Evolutionary conservation across 768 basidiomycete genomes (phyloP).

Genomic region (Flagelloscypha sp.): DNA sequence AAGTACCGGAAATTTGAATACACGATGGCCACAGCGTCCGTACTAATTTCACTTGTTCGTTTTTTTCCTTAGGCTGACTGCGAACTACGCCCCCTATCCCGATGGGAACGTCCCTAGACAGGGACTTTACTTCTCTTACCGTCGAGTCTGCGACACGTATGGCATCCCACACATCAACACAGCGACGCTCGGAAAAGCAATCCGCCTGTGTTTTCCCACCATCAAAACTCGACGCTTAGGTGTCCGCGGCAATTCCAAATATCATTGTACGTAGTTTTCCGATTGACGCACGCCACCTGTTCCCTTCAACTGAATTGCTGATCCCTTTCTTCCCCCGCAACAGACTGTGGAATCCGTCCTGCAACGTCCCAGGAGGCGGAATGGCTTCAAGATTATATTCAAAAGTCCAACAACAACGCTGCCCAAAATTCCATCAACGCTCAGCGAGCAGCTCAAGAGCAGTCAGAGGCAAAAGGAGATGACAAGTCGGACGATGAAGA

Average conservation of each 20-base stretch:
- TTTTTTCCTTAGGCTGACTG: constrained; percentile 55
- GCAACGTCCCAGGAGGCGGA: constrained; percentile 88
- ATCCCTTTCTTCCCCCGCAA: constrained; percentile 19
- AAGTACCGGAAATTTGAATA: constrained; percentile 29
- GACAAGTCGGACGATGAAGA: constrained; percentile 79
- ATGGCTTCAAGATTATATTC: constrained; percentile 87
- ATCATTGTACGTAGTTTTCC: constrained; percentile 65
- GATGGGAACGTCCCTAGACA: constrained; percentile 92
- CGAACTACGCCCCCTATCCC: constrained; percentile 85
- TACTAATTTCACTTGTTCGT: constrained; percentile 9
- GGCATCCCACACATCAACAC: constrained; percentile 93
- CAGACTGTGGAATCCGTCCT: constrained; percentile 89
- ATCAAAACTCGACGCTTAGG: constrained; percentile 93
- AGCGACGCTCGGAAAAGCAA: constrained; percentile 91
- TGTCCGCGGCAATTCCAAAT: constrained; percentile 91
- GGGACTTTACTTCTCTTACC: constrained; percentile 90
- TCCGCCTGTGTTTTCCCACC: constrained; percentile 85
- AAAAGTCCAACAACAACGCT: constrained; percentile 82
- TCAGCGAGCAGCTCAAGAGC: constrained; percentile 64
- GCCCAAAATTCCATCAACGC: constrained; percentile 69
- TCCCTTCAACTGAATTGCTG: constrained; percentile 20
- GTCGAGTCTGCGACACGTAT: constrained; percentile 85
- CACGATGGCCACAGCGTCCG: constrained; percentile 5
- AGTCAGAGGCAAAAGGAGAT: constrained; percentile 58
- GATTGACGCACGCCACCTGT: constrained; percentile 23